Base-by-base conservation (phyloP, 805 yeast genomes). In the Hanseniaspora lachancei region DNA sequence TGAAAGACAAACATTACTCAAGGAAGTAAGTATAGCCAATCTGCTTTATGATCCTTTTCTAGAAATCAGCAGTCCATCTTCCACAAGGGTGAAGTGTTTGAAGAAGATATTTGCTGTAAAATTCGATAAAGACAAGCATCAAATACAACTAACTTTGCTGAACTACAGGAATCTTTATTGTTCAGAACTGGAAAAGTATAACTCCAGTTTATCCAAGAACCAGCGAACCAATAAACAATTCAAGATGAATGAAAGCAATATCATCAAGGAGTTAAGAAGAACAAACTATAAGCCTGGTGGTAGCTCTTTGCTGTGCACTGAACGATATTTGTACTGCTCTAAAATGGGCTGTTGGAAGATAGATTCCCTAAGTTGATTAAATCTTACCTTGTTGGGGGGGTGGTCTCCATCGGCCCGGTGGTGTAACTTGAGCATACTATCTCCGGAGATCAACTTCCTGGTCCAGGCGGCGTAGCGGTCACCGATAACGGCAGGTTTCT, bases 11-110 rank as follows among this genome's bases (percentile, higher is more conserved):
- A 49, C 59, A 15, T 42, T 66, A 6, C 54, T 60, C 36, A 63
- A 62, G 35, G 60, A 64, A 38, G 58, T 68, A 3, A 62, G 71
- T 8, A 60, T 67, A 1, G 52, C 62, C 23, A 70, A 69, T 2
- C 58, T 68, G 2, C 57, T 68, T 15, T 59, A 60, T 42, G 61
- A 60, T 47, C 60, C 61, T 4, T 9, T 51, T 21, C 27, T 12
- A 15, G 15, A 10, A 2, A 9, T n/a, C 10, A 21, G 9, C 16
- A 63, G 66, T 1, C 53, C 58, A 12, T 63, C 63, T 18, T 62
- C 65, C 1, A 62, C 61, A 49, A 64, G 60, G 57, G 65, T 66
- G 1, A 59, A 69, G 42, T 59, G 64, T 10, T 60, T 58, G 34
- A 66, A 66, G 44, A 63, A 60, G n/a, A 58, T 68, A 21, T 57